These are phyloP conservation scores for Tephrocybe sp. DNA, from an alignment of 768 basidiomycete genomes.

Conservation along the genomic window DNA sequence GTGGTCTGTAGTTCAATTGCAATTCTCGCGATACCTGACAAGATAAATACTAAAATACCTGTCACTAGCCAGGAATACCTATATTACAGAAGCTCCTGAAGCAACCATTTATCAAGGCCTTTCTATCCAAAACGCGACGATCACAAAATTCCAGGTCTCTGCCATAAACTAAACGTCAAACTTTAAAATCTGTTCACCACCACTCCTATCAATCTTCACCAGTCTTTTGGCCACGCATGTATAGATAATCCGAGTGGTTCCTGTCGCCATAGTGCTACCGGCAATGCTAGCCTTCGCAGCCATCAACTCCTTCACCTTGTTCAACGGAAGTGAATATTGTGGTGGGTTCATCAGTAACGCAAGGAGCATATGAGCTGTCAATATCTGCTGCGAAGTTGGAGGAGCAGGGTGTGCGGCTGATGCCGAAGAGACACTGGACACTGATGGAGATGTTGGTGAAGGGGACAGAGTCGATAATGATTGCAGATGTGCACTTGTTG, in stretches of 20 bases:
- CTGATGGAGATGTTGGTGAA: conserved; percentile 54
- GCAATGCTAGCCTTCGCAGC: conserved; percentile 39
- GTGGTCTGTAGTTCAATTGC: too few relatives aligned
- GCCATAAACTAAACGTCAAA: conserved; percentile 51
- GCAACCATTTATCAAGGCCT: too few relatives aligned
- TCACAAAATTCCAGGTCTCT: not conserved
- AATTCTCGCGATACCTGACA: too few relatives aligned
- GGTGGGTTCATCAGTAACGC: conserved; percentile 55
- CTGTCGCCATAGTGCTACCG: conserved; percentile 36
- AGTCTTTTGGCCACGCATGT: conserved; percentile 81
- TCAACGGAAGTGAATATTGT: conserved; percentile 57
- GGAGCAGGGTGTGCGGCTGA: conserved; percentile 27
- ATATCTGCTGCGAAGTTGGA: conserved; percentile 66
- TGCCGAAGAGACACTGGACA: conserved; percentile 50
- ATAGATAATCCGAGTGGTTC: conserved; percentile 65
- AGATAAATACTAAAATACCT: too few relatives aligned
- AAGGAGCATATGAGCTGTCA: conserved; percentile 67
- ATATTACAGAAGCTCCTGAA: too few relatives aligned
- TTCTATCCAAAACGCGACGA: too few relatives aligned
- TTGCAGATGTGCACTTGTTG: conserved; percentile 55
- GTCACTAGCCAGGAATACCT: too few relatives aligned
- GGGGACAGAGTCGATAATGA: conserved; percentile 50
- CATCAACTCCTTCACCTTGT: conserved; percentile 60
- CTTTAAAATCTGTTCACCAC: conserved; percentile 72
- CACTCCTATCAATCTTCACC: conserved; percentile 73